These are phyloP conservation scores for Farysia itapuensis DNA, from an alignment of 1,284 basidiomycete species.

Conservation along the genomic window DNA sequence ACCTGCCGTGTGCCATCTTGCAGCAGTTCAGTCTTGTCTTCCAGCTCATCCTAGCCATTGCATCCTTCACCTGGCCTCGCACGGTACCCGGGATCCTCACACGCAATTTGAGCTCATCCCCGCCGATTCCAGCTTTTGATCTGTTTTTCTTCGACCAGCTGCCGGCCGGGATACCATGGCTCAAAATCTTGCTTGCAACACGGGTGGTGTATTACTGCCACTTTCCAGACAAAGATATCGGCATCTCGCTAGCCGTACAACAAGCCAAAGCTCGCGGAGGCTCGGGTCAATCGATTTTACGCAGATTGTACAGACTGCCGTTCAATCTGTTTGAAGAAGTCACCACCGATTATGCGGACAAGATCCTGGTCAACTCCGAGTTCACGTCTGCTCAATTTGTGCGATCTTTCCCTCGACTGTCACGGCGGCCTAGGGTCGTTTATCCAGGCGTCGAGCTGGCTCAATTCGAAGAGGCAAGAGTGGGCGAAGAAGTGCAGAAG, in stretches of 20 bases:
- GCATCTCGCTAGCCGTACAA: constrained; percentile 63
- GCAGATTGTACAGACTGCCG: constrained; percentile 72
- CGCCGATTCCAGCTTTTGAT: constrained; percentile 65
- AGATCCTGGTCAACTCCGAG: constrained; percentile 85
- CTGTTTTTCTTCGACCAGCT: constrained; percentile 94
- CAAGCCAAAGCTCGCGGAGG: constrained; percentile 56
- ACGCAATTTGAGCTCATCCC: constrained; percentile 25
- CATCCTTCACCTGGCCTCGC: constrained; percentile 57
- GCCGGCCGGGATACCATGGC: constrained; percentile 82
- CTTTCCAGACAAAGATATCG: constrained; percentile 78
- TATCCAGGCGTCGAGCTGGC: constrained; percentile 78
- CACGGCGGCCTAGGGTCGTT: constrained; percentile 71
- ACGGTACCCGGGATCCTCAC: constrained; percentile 48
- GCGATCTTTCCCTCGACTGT: constrained; percentile 73
- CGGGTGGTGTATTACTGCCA: constrained; percentile 96
- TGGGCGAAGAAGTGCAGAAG: constrained; percentile 22
- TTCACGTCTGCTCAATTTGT: constrained; percentile 74
- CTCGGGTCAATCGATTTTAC: constrained; percentile 20
- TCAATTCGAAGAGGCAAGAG: constrained; percentile 14
- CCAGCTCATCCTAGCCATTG: constrained; percentile 47
- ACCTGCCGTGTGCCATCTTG: constrained; percentile 84
- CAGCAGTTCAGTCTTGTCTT: constrained; percentile 76
- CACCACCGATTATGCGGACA: constrained; percentile 86
- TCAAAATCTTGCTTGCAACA: constrained; percentile 70
- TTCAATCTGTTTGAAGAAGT: constrained; percentile 87